A percentile compares a stretch with the other conserved stretches of the same genome.
phyloP scores from a whole-genome alignment of 257 asterid genomes.

The Prunella vulgaris region DNA sequence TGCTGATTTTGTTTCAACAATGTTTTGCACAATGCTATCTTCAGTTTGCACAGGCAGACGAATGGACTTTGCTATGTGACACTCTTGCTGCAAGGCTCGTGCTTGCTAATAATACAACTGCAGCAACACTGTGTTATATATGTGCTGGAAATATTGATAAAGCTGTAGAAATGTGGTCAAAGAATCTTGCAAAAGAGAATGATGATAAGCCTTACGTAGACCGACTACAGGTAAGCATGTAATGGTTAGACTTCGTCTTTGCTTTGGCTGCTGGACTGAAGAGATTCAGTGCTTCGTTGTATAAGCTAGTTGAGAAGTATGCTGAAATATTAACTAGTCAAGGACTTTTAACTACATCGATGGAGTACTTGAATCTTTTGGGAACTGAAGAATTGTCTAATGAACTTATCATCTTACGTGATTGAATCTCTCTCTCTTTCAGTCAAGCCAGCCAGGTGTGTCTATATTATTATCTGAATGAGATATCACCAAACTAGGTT shows the following conservation, averaged over 20 bases:
- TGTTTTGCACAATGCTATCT: slow-evolving; percentile 18
- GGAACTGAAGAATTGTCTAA: slow-evolving; percentile 79
- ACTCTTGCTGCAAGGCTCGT: slow-evolving; percentile 81
- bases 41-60: slow-evolving; percentile 80
- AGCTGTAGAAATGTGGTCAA: slow-evolving; percentile 90
- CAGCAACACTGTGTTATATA: slow-evolving; percentile 81
- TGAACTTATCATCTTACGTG: slow-evolving; percentile 73
- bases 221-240: slow-evolving; percentile 63
- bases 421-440: slow-evolving; percentile 78
- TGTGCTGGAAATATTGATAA: slow-evolving; percentile 94
- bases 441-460: slow-evolving; percentile 64
- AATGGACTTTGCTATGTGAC: slow-evolving; percentile 78
- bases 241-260: slow-evolving; percentile 33
- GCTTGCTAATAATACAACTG: slow-evolving; percentile 65
- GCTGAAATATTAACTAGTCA: slow-evolving; percentile 95
- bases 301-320: slow-evolving; percentile 85
- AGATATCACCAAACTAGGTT: neutral
- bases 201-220: slow-evolving; percentile 74
- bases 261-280: slow-evolving; percentile 91
- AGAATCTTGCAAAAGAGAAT: slow-evolving; percentile 47
- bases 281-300: slow-evolving; percentile 71
- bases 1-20: neutral
- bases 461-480: neutral
- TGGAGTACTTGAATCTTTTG: slow-evolving; percentile 84
- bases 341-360: slow-evolving; percentile 85